A percentile compares a stretch with the other conserved stretches of the same genome.
Conservation (phyloP, 2,329 filamentous ascomycete genomes). For the Nemania serpens region DNA sequence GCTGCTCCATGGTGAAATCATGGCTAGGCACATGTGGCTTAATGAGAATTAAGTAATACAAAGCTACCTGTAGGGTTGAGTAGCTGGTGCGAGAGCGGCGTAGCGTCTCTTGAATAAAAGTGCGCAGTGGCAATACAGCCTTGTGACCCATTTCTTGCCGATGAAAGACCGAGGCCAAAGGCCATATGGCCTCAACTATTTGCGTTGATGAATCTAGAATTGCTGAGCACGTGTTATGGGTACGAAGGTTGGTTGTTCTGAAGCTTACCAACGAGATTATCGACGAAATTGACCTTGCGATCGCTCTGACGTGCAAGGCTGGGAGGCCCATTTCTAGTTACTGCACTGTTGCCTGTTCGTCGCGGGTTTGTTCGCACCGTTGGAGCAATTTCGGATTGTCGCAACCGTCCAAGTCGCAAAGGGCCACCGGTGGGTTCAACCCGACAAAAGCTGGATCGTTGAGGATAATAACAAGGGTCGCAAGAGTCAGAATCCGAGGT, state of each 20-base stretch:
- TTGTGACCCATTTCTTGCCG: conserved; percentile 73
- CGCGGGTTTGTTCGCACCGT: conserved; percentile 69
- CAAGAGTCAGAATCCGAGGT: conserved; percentile 59
- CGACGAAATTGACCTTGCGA: conserved; percentile 92
- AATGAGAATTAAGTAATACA: conserved; percentile 95
- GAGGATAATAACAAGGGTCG: conserved; percentile 49
- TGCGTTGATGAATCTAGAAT: conserved; percentile 88
- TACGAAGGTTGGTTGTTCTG: conserved; percentile 40
- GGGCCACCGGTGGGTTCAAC: conserved; percentile 14
- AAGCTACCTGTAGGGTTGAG: conserved; percentile 92
- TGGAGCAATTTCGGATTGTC: conserved; percentile 54
- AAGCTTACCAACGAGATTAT: conserved; percentile 94
- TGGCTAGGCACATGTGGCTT: conserved; percentile 83
- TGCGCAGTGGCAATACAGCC: conserved; percentile 84
- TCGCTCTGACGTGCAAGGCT: conserved; percentile 83
- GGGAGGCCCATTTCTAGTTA: conserved; percentile 67
- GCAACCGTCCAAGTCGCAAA: conserved; percentile 42
- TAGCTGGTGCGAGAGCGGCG: conserved; percentile 95
- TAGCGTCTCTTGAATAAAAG: conserved; percentile 96
- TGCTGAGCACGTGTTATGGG: conserved; percentile 41
- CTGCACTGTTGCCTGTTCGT: conserved; percentile 59
- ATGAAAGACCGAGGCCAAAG: conserved; percentile 79
- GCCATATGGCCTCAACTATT: conserved; percentile 98
- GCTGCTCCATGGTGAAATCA: conserved; percentile 87
- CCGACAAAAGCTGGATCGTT: conserved; percentile 24